Evolutionary conservation across 768 basidiomycete genomes (phyloP).

Genomic region (Psilocybe sp.): DNA sequence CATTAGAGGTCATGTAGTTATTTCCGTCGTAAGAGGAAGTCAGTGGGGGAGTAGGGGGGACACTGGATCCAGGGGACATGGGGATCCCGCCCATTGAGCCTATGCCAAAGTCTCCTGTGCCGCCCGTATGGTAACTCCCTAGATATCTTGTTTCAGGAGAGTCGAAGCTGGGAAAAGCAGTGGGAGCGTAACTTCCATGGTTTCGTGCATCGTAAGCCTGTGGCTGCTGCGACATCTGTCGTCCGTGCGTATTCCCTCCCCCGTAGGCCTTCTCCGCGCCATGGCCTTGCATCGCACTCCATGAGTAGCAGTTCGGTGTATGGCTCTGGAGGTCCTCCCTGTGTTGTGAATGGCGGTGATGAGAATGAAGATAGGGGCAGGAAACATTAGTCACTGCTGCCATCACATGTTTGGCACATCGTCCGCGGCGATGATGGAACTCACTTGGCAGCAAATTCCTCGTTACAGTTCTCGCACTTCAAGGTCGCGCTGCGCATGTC

Average conservation of each 20-base stretch:
- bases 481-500: slow-evolving; percentile 22
- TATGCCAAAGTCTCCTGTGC: not conserved
- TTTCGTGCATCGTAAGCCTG: slow-evolving; percentile 7
- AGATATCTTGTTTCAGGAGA: slow-evolving; percentile 14
- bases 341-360: not conserved
- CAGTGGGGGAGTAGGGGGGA: slow-evolving; percentile 15
- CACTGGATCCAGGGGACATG: slow-evolving; percentile 15
- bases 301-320: slow-evolving; percentile 16
- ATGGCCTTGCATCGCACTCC: slow-evolving; percentile 3
- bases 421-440: not conserved
- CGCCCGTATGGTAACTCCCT: slow-evolving; percentile 13
- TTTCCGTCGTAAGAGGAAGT: slow-evolving; percentile 19
- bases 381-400: not conserved
- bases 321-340: slow-evolving; percentile 21
- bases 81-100: slow-evolving; percentile 12
- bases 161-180: slow-evolving; percentile 15
- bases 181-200: slow-evolving; percentile 9
- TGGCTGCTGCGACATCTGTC: not conserved
- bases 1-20: slow-evolving; percentile 12
- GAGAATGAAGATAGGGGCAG: not conserved
- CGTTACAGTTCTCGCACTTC: slow-evolving; percentile 25
- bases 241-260: slow-evolving; percentile 1
- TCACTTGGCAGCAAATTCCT: slow-evolving; percentile 20
- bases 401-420: too few species aligned
- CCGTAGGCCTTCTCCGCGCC: slow-evolving; percentile 10